Percentiles rank a stretch among this genome's conserved stretches.
These are phyloP conservation scores for Clitopilus passeckerianus DNA, from an alignment of 768 basidiomycete genomes.

Conservation along the genomic window DNA sequence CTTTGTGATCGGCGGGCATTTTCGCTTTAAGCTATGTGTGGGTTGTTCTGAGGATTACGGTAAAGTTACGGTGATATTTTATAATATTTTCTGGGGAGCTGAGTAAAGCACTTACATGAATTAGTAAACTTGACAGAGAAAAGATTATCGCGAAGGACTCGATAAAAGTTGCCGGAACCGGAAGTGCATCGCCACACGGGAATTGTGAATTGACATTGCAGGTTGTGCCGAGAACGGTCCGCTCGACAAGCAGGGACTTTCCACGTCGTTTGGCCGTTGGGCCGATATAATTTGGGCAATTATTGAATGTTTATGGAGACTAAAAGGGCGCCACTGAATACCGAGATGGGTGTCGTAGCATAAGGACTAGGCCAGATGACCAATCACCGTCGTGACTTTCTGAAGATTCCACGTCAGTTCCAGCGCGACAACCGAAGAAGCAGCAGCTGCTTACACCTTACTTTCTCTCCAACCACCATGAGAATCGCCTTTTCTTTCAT, in stretches of 20 bases:
- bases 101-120: conserved; percentile 11
- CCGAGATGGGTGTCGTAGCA: neutral
- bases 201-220: neutral
- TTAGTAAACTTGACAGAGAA: conserved; percentile 9
- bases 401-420: conserved; percentile 25
- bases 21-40: neutral
- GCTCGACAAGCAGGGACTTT: neutral
- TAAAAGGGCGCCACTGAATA: neutral
- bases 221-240: neutral
- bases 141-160: conserved; percentile 7
- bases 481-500: conserved; percentile 51
- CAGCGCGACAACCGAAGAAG: conserved; percentile 12
- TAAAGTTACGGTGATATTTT: neutral
- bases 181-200: conserved; percentile 3
- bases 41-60: neutral
- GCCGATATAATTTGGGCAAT: neutral
- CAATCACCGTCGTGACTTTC: conserved; percentile 22
- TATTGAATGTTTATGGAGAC: no score
- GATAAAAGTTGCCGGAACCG: conserved; percentile 13
- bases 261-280: neutral
- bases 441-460: conserved; percentile 7
- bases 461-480: conserved; percentile 41
- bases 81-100: conserved; percentile 10
- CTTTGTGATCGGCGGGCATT: neutral
- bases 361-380: conserved; percentile 17